These are phyloP conservation scores for Adansonia madagascariensis DNA, from an alignment of 441 rosid species.

Conservation along the genomic window DNA sequence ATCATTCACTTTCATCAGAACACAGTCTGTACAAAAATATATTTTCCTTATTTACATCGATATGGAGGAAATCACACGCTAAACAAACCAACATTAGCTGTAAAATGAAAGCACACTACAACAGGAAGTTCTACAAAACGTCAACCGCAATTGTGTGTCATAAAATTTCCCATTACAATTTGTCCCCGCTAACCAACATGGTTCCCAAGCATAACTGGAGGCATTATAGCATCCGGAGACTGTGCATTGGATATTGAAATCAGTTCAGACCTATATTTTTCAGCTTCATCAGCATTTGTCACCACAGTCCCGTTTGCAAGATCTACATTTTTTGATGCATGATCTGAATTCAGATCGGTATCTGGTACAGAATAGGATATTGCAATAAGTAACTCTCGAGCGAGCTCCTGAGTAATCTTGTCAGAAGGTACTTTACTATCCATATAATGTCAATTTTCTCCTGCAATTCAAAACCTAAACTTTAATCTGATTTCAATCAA, in stretches of 20 bases:
- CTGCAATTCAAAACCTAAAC: constrained; percentile 9
- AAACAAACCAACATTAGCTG: constrained; percentile 8
- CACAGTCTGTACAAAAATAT: neutral
- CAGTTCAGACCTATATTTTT: constrained; percentile 21
- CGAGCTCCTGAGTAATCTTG: constrained; percentile 23
- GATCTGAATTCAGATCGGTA: neutral
- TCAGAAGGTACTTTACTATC: constrained; percentile 14
- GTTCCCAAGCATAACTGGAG: constrained; percentile 8
- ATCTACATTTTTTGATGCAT: neutral
- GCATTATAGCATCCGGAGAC: constrained; percentile 7
- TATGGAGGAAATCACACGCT: neutral
- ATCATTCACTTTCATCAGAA: neutral
- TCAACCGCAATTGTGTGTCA: constrained; percentile 3
- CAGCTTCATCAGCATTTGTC: neutral
- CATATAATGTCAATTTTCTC: constrained; percentile 21
- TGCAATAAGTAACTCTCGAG: constrained; percentile 26
- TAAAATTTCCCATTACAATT: neutral
- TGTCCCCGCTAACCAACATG: constrained; percentile 3
- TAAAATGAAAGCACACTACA: neutral
- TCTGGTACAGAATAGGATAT: constrained; percentile 16
- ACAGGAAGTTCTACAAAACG: constrained; percentile 7
- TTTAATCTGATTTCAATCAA: neutral
- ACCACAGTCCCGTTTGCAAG: neutral
- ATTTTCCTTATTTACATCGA: constrained; percentile 9
- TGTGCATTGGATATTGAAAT: constrained; percentile 1